Base-by-base conservation (phyloP, 768 basidiomycete genomes). In the Terana coerulea region DNA sequence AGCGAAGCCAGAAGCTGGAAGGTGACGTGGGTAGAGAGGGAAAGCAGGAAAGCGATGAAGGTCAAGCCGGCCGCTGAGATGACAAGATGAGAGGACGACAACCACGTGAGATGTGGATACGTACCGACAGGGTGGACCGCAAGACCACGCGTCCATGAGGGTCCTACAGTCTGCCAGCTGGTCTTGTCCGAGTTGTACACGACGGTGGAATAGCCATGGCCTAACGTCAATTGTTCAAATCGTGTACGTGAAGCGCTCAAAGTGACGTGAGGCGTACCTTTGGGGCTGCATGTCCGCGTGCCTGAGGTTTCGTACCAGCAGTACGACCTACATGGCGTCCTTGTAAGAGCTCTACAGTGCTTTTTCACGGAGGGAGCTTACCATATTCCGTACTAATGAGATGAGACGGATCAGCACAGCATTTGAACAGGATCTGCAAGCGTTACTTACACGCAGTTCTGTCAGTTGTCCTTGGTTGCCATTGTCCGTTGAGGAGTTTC, bases 121-220 rank as follows among this genome's bases (percentile, higher is more conserved):
- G 44, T 57, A 87, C 88, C 88, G 47, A 88, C 79, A 14, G 88
- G 87, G 57, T 88, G 86, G 24, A 88, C 72, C 2, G 80, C 86
- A 6, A 91, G 76, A 3, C 86, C 88, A 33, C 79, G 78, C 6
- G 88, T 91, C 83, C 86, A 88, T 1, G 80, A 75, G 0, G 79
- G 59, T 3, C 66, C 74, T 51, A 88, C 74, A 43, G 65, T 68
- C 17, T 75, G 68, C 34, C 56, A 72, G 39, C 65, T 66, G 3
- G 69, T 56, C 35, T 70, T 69, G n/a, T 61, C 63, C 19, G 69
- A 29, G 57, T 73, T 72, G 19, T 62, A 56, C 55, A 83, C 60
- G 12, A 63, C 59, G 28, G 84, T 59, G 37, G 68, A 65, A 62
- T 90, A 90, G 3, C 77, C 86, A 60, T 79, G 74, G 15, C 77